Conservation (phyloP, 768 basidiomycete genomes). For the Russula sp. region DNA sequence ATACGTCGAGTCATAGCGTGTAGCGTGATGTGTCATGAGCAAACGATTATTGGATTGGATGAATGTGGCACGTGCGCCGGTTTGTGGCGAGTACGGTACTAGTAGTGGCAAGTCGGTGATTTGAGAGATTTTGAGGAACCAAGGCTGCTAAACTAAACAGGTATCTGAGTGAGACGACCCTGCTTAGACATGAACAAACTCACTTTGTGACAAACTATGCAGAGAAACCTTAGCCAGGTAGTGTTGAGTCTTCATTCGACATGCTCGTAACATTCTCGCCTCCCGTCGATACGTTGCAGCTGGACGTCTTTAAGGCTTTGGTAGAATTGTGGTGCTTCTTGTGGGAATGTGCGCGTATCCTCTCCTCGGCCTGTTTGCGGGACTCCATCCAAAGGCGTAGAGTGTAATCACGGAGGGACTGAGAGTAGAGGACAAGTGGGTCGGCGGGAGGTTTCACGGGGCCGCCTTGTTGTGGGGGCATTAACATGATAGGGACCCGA, state of each 20-base stretch:
- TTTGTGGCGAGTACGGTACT: background rate
- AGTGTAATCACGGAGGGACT: slow-evolving; percentile 65
- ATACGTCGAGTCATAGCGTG: slow-evolving; percentile 2
- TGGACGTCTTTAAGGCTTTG: slow-evolving; percentile 6
- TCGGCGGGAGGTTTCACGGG: slow-evolving; percentile 11
- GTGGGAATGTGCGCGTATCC: slow-evolving; percentile 30
- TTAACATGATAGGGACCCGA: slow-evolving; percentile 14
- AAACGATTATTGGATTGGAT: background rate
- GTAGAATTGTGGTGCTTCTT: slow-evolving; percentile 27
- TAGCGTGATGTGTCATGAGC: too few species aligned
- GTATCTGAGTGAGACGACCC: background rate
- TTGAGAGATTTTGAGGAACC: background rate
- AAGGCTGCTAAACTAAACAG: background rate
- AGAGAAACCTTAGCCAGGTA: background rate
- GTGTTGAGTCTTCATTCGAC: background rate
- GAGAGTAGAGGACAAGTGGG: slow-evolving; percentile 52
- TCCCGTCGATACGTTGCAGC: background rate
- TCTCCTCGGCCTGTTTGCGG: slow-evolving; percentile 54
- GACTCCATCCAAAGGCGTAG: slow-evolving; percentile 66
- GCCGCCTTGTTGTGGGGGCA: slow-evolving; percentile 4
- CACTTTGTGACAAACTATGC: background rate
- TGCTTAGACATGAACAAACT: background rate
- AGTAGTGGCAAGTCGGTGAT: background rate
- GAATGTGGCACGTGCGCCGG: background rate
- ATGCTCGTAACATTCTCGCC: background rate